Evolutionary conservation across 2,329 filamentous ascomycete species (phyloP).

Genomic region (Chaetomium globosum): DNA sequence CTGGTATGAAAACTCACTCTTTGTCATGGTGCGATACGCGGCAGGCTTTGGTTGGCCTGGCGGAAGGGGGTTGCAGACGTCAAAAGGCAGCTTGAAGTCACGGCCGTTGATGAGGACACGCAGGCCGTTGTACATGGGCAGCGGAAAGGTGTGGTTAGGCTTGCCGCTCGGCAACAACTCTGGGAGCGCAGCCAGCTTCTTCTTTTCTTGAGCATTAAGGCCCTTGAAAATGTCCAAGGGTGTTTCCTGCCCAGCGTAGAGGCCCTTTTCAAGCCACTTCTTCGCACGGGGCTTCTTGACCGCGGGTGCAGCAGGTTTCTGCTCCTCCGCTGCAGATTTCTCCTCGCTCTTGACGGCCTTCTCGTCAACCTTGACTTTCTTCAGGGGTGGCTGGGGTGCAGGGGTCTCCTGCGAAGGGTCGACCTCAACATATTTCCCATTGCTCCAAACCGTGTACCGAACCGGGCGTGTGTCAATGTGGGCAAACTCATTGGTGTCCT

Average conservation of each 20-base stretch:
- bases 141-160: constrained; percentile 64
- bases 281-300: constrained; percentile 56
- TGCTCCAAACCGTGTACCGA: constrained; percentile 63
- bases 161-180: constrained; percentile 52
- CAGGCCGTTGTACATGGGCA: constrained; percentile 78
- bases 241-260: constrained; percentile 80
- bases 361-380: constrained; percentile 40
- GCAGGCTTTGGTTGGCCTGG: constrained; percentile 87
- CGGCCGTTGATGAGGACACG: constrained; percentile 70
- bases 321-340: constrained; percentile 36
- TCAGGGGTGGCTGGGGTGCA: constrained; percentile 44
- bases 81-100: constrained; percentile 86
- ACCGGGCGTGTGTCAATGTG: constrained; percentile 62
- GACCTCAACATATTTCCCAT: constrained; percentile 61
- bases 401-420: constrained; percentile 45
- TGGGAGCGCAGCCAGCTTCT: constrained; percentile 51
- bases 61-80: constrained; percentile 84
- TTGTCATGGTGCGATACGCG: constrained; percentile 89
- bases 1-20: constrained; percentile 63
- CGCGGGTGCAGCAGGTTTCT: constrained; percentile 41
- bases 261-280: constrained; percentile 77
- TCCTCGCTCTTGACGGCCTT: constrained; percentile 32
- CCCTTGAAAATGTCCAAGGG: constrained; percentile 53
- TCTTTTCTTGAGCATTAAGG: constrained; percentile 56
- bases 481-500: constrained; percentile 65